These are phyloP conservation scores for Fragilariopsis cylindrus DNA, from an alignment of 108 stramenopile species.

Conservation along the genomic window DNA sequence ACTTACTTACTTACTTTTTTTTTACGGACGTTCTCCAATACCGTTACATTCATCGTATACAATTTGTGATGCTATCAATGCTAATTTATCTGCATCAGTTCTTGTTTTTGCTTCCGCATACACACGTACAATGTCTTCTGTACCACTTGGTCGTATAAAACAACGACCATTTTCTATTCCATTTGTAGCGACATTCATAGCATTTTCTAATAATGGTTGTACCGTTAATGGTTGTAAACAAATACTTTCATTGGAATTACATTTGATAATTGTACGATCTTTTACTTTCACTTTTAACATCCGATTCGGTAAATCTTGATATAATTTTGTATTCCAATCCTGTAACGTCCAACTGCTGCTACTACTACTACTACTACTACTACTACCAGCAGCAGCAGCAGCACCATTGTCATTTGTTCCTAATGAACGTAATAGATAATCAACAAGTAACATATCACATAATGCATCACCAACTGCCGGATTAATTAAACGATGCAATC, in stretches of 20 bases:
- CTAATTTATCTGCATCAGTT: conserved; percentile 66
- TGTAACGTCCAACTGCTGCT: conserved; percentile 47
- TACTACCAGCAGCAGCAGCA: conserved; percentile 21
- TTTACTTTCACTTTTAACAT: conserved; percentile 93
- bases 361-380: conserved; percentile 21
- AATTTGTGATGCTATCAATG: conserved; percentile 65
- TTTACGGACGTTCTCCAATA: conserved; percentile 57
- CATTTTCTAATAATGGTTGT: conserved; percentile 76
- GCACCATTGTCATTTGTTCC: not conserved
- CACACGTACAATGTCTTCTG: conserved; percentile 98
- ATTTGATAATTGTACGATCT: conserved; percentile 79
- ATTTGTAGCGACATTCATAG: conserved; percentile 61
- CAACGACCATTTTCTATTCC: conserved; percentile 52
- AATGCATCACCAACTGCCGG: conserved; percentile 98
- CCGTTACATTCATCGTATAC: conserved; percentile 71
- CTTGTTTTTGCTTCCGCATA: conserved; percentile 94
- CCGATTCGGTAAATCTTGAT: conserved; percentile 91
- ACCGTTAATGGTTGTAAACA: conserved; percentile 73
- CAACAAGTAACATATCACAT: conserved; percentile 92
- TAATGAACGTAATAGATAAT: conserved; percentile 70
- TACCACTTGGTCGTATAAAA: conserved; percentile 98
- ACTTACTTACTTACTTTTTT: not conserved
- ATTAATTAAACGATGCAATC: conserved; percentile 75
- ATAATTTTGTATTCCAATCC: conserved; percentile 79
- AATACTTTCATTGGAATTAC: conserved; percentile 91